A percentile compares a stretch with the other conserved stretches of the same genome.
These are phyloP conservation scores for Meira nashicola DNA, from an alignment of 1,284 basidiomycete species.

Conservation along the genomic window DNA sequence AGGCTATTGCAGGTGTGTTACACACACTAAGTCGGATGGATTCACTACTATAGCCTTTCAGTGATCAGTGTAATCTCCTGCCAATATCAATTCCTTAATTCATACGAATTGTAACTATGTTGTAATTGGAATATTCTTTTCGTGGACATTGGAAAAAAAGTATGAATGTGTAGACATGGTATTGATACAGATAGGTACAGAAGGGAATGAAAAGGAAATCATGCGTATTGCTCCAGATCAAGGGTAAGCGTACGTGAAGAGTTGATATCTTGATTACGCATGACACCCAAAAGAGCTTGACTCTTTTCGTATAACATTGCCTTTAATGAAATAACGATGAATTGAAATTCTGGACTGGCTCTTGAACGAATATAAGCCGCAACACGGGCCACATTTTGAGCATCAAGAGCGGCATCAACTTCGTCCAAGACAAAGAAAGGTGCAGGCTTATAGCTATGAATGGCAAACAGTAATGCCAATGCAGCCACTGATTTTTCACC, in stretches of 20 bases:
- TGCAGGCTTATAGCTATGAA: constrained; percentile 87
- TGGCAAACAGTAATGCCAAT: constrained; percentile 87
- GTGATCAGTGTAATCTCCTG: no score
- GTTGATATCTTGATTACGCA: constrained; percentile 76
- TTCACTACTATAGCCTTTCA: no score
- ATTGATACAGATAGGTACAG: not conserved
- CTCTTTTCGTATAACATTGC: constrained; percentile 74
- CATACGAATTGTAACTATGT: no score
- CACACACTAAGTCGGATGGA: constrained; percentile 17
- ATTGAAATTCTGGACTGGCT: constrained; percentile 69
- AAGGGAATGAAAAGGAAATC: not conserved
- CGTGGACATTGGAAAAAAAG: no score
- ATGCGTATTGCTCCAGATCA: constrained; percentile 61
- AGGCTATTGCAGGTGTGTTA: constrained; percentile 46
- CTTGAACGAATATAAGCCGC: constrained; percentile 48
- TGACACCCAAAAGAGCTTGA: constrained; percentile 85
- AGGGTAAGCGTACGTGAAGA: constrained; percentile 81
- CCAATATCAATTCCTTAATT: no score
- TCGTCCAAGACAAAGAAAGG: constrained; percentile 99
- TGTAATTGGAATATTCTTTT: no score
- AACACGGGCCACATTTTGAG: constrained; percentile 49
- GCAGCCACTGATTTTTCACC: constrained; percentile 99
- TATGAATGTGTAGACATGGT: no score
- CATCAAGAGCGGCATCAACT: constrained; percentile 81
- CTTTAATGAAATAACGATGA: constrained; percentile 94